Percentiles rank a stretch among this genome's conserved stretches.
Conservation (phyloP, 164 flowering plant species). For the Houttuynia cordata region DNA sequence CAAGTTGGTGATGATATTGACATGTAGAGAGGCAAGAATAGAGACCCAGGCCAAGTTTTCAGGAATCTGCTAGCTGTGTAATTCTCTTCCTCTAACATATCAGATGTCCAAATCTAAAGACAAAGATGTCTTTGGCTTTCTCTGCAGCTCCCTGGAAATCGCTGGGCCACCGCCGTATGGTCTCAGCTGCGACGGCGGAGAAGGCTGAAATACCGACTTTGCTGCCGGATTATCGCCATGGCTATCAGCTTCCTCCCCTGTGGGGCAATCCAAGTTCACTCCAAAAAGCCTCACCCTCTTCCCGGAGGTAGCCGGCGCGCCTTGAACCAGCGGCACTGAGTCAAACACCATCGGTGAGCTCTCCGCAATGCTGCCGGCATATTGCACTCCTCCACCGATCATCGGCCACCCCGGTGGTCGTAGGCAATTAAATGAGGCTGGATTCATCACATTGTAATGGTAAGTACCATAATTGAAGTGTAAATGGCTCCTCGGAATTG, state of each 20-base stretch:
- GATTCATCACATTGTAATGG: conserved; percentile 19
- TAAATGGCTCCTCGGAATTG: conserved; percentile 2
- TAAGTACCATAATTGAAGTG: conserved; percentile 15
- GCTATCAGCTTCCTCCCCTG: conserved; percentile 22
- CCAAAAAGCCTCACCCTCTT: conserved; percentile 78
- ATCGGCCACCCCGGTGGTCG: conserved; percentile 5
- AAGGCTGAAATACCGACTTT: conserved; percentile 3
- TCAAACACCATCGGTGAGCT: conserved; percentile 28
- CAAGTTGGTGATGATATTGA: not conserved
- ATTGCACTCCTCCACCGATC: conserved; percentile 8
- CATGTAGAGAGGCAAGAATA: too few species aligned
- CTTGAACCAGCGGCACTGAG: conserved; percentile 74
- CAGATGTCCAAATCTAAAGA: conserved; percentile 6
- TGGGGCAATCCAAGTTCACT: conserved; percentile 80
- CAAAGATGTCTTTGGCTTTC: conserved; percentile 7
- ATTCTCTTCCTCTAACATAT: not conserved
- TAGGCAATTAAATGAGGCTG: conserved; percentile 15
- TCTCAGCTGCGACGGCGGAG: conserved; percentile 7
- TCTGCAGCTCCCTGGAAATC: conserved; percentile 2
- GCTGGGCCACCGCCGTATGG: conserved; percentile 6
- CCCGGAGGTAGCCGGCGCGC: conserved; percentile 45
- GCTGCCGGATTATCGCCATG: conserved; percentile 7
- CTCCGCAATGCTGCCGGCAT: not conserved
- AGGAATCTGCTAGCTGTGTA: too few species aligned
- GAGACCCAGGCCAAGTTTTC: not conserved